A percentile compares a stretch with the other conserved stretches of the same genome.
Evolutionary conservation across 768 basidiomycete species (phyloP).

Genomic region (Termitomyces sp.): DNA sequence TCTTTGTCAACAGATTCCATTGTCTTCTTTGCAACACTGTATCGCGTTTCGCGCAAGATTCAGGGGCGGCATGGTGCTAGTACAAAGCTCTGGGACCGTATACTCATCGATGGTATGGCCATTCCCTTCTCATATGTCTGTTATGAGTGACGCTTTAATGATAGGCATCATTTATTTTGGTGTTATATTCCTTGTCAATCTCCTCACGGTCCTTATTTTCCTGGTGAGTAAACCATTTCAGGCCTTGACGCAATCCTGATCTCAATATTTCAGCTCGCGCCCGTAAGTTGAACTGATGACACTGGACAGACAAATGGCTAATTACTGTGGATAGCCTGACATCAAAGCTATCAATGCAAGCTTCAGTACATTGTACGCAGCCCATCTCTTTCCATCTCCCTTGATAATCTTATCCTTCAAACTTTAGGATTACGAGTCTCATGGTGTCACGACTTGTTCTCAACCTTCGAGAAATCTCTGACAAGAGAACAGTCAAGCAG

Average conservation of each 20-base stretch:
- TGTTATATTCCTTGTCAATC: constrained; percentile 1
- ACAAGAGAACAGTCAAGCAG: neutral
- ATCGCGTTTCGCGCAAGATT: neutral
- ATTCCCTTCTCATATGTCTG: neutral
- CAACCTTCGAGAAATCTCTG: constrained; percentile 20
- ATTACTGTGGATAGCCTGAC: constrained; percentile 19
- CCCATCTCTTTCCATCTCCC: neutral
- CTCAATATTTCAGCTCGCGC: neutral
- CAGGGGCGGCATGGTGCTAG: neutral
- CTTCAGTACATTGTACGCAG: constrained; percentile 29
- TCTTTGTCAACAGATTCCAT: constrained; percentile 19
- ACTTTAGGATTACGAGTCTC: constrained; percentile 23
- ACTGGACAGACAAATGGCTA: neutral
- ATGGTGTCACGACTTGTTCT: constrained; percentile 34
- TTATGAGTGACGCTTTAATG: neutral
- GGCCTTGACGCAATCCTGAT: neutral
- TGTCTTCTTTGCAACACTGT: constrained; percentile 9
- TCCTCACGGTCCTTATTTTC: constrained; percentile 1
- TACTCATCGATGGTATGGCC: neutral
- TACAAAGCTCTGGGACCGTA: neutral
- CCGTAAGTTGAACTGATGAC: neutral
- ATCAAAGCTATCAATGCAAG: constrained; percentile 33
- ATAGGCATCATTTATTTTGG: constrained; percentile 2
- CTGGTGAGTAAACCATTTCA: neutral
- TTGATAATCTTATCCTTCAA: neutral